Evolutionary conservation across 768 basidiomycete genomes (phyloP).

Genomic region (Dioszegia aurantiaca): DNA sequence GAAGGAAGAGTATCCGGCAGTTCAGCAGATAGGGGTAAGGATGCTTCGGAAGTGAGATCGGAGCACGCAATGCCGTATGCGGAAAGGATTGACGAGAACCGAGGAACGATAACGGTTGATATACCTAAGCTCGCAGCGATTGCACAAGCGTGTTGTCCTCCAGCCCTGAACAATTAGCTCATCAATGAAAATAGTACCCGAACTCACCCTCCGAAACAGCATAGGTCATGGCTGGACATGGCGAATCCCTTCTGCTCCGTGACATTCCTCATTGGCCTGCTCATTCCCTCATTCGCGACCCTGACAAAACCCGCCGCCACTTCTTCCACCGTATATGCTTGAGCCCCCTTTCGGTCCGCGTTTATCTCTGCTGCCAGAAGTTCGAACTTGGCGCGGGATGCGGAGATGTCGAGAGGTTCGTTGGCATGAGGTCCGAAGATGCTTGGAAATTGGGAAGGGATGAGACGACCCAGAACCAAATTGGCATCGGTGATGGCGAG

Average conservation of each 20-base stretch:
- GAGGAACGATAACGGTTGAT: slow-evolving; percentile 79
- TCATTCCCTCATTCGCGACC: slow-evolving; percentile 37
- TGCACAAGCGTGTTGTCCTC: slow-evolving; percentile 90
- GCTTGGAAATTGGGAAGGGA: slow-evolving; percentile 30
- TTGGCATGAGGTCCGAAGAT: slow-evolving; percentile 34
- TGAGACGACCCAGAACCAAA: slow-evolving; percentile 35
- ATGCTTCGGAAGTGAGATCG: slow-evolving; percentile 14
- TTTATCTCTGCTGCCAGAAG: slow-evolving; percentile 27
- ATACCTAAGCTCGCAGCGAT: slow-evolving; percentile 84
- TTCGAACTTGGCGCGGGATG: slow-evolving; percentile 19
- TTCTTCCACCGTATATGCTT: slow-evolving; percentile 29
- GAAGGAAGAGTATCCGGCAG: background rate
- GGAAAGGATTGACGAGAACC: slow-evolving; percentile 86
- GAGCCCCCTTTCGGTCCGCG: slow-evolving; percentile 23
- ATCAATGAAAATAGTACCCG: background rate
- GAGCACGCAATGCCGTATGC: slow-evolving; percentile 70
- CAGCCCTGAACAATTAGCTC: slow-evolving; percentile 51
- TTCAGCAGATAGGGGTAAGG: slow-evolving; percentile 19
- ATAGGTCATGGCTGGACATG: slow-evolving; percentile 31
- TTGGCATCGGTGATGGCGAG: slow-evolving; percentile 48
- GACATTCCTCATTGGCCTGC: slow-evolving; percentile 22
- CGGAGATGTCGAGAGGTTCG: slow-evolving; percentile 22
- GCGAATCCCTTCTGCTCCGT: slow-evolving; percentile 33
- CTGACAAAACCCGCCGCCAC: slow-evolving; percentile 32
- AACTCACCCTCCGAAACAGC: slow-evolving; percentile 66